Percentiles rank a stretch among this genome's conserved stretches.
Conservation (phyloP, 768 basidiomycete species). For the Podaxis rugospora region DNA sequence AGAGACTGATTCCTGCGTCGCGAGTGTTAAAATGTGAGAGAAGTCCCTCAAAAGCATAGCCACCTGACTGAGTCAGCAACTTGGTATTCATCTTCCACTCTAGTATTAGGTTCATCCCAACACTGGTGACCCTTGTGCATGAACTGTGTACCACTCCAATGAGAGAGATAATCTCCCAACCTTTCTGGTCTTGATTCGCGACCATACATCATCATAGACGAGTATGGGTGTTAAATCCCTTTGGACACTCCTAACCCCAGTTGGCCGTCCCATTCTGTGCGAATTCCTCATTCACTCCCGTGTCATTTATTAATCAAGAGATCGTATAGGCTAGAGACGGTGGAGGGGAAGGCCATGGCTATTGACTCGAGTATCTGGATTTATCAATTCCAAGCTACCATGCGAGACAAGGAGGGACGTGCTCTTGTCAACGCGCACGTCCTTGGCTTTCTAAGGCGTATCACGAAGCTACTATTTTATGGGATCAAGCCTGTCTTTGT, state of each 20-base stretch:
- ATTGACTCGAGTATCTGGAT: constrained; percentile 99
- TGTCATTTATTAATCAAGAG: neutral
- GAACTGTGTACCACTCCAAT: neutral
- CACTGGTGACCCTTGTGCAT: neutral
- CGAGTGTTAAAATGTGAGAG: neutral
- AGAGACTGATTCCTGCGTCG: too few relatives aligned
- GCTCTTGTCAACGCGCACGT: constrained; percentile 92
- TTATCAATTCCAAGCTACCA: constrained; percentile 99
- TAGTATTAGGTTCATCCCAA: neutral
- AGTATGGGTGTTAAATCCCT: constrained; percentile 95
- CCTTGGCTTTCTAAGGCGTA: constrained; percentile 83
- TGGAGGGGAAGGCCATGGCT: constrained; percentile 93
- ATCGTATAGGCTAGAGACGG: constrained; percentile 73
- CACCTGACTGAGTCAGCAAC: neutral
- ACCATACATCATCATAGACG: constrained; percentile 1
- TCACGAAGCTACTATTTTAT: constrained; percentile 92
- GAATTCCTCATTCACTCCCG: constrained; percentile 19
- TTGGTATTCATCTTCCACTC: neutral
- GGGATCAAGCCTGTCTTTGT: constrained; percentile 99
- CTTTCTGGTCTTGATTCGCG: neutral
- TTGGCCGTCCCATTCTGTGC: constrained; percentile 90
- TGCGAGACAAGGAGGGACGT: constrained; percentile 95
- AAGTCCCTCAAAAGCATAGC: too few relatives aligned
- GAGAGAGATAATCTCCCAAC: neutral
- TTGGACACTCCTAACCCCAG: constrained; percentile 90